phyloP scores from a whole-genome alignment of 306 rosid genomes.

The Ormosia semicastrata region DNA sequence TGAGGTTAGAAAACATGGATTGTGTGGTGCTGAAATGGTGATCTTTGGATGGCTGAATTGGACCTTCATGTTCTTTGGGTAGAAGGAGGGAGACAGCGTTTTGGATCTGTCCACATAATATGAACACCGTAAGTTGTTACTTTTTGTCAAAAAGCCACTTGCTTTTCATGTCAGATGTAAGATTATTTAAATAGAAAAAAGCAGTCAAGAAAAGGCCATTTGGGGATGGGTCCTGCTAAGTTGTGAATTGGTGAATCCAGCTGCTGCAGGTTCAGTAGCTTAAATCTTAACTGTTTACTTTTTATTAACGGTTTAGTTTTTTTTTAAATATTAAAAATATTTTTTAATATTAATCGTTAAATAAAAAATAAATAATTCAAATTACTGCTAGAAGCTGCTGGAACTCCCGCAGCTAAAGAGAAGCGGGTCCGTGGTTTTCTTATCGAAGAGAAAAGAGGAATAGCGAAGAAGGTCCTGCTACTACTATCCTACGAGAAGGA shows the following conservation, averaged over 20 bases:
- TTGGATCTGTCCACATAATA: neutral
- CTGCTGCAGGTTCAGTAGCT: too few species aligned
- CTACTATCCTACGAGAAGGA: neutral
- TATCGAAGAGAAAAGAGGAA: neutral
- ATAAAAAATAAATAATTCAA: too few species aligned
- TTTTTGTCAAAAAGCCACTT: slow-evolving; percentile 18
- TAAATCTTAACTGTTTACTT: too few species aligned
- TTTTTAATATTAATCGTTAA: too few species aligned
- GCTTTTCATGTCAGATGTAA: slow-evolving; percentile 1
- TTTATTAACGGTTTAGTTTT: too few species aligned
- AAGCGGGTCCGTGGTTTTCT: too few species aligned
- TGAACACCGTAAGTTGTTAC: neutral
- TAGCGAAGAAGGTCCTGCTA: too few species aligned
- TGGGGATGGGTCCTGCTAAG: neutral
- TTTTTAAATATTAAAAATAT: too few species aligned
- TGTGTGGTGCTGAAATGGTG: neutral
- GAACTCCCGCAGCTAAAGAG: too few species aligned
- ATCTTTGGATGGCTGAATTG: neutral
- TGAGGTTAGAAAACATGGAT: neutral
- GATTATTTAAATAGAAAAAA: neutral
- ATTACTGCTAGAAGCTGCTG: too few species aligned
- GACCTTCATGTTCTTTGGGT: too few species aligned
- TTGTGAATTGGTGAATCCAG: slow-evolving; percentile 2
- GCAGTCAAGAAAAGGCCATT: slow-evolving; percentile 1
- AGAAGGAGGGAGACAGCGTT: neutral